Base-by-base conservation (phyloP, 1,284 basidiomycete species). In the Volvariella surrecta region DNA sequence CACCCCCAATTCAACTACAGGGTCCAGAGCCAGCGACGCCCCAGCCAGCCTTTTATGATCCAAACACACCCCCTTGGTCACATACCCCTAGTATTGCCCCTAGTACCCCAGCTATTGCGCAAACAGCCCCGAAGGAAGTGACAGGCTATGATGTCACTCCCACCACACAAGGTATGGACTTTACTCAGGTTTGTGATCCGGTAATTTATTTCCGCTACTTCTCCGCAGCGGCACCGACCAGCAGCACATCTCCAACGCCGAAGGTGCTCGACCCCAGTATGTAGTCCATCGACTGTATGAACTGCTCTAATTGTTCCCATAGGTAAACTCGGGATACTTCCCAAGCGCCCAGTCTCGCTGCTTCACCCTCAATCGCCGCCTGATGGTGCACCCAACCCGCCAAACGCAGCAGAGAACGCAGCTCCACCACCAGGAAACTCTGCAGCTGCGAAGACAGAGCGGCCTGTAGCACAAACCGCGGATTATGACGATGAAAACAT, bases 261-360 rank as follows among this genome's bases (percentile, higher is more conserved):
- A 50, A 53, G 17, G 56, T 57, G 11, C 57, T 62, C 21, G 60
- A 62, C 34, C 57, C 53, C 37, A 58, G 60, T 60, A 45, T 41
- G 52, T 42, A 22, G 11, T 4, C 11, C 22, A 13, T 15, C 8
- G 31, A 31, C 16, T 28, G 11, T 32, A 9, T 31, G 35, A 15
- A 17, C 32, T 34, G 35, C n/a, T 30, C 37, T 30, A 8, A 30
- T 38, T 40, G 20, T 37, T 40, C 16, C 20, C 42, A 28, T 40
- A 60, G 62, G 58, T 39, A 85, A 83, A 60, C 64, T 86, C 2
- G 84, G 83, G n/a, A 57, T 87, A 30, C 64, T 87, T 16, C 83
- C 84, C 3, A 85, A 84, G 60, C 73, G 78, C 0, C 80, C 83
- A 2, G 82, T 87, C 10, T 79, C 81, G 7, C 68, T 86, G n/a